Conservation (phyloP, 768 basidiomycete species). For the Gyrodon lividus region DNA sequence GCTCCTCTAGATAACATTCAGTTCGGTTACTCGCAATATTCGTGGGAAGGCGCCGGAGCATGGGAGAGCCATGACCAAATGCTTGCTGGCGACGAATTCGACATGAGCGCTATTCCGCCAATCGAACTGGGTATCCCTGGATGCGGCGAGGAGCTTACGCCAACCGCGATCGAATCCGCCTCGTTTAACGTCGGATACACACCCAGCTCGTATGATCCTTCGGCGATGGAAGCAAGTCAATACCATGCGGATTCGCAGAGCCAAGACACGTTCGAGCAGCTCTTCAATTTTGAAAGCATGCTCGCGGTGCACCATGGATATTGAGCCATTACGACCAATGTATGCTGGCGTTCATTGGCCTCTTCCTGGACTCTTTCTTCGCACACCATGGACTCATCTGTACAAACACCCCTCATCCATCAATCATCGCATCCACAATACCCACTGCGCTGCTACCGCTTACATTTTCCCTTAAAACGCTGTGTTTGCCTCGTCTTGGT, state of each 20-base stretch:
- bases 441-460: constrained; percentile 29
- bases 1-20: constrained; percentile 24
- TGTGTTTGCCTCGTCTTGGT: constrained; percentile 25
- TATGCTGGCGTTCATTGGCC: constrained; percentile 37
- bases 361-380: constrained; percentile 23
- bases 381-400: constrained; percentile 30
- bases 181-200: constrained; percentile 22
- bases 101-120: constrained; percentile 61
- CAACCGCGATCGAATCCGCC: constrained; percentile 7
- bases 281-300: constrained; percentile 39
- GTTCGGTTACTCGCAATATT: constrained; percentile 30
- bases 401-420: constrained; percentile 24
- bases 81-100: constrained; percentile 64
- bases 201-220: constrained; percentile 24
- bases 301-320: constrained; percentile 31
- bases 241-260: constrained; percentile 29
- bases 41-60: constrained; percentile 31
- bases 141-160: constrained; percentile 32
- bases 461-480: constrained; percentile 5
- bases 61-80: constrained; percentile 37
- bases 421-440: constrained; percentile 28
- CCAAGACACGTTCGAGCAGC: constrained; percentile 36
- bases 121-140: constrained; percentile 59
- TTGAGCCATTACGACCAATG: constrained; percentile 32
- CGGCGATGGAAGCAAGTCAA: constrained; percentile 31